Evolutionary conservation across 139 green algal species (phyloP).

Genomic region (Haematococcus lacustris): DNA sequence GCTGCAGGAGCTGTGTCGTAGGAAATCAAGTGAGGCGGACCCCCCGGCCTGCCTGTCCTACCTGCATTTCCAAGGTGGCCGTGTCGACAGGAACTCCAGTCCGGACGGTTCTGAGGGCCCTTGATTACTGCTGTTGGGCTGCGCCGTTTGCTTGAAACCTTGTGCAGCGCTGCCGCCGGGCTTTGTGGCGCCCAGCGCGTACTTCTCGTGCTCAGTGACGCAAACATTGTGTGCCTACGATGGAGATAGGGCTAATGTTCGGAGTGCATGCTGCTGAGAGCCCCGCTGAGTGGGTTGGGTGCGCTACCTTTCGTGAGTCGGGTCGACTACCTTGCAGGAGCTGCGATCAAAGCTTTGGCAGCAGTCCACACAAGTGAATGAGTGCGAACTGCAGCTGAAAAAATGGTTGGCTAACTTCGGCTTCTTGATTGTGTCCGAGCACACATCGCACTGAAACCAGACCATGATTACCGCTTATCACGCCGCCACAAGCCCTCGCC

Average conservation of each 20-base stretch:
- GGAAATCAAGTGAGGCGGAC: not conserved
- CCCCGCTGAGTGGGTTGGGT: not conserved
- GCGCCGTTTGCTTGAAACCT: conserved; percentile 51
- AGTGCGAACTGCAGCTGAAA: conserved; percentile 36
- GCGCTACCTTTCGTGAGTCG: not conserved
- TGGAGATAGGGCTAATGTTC: not conserved
- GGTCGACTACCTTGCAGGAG: conserved; percentile 35
- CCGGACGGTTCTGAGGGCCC: conserved; percentile 33
- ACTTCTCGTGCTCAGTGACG: conserved; percentile 92
- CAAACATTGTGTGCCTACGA: conserved; percentile 66
- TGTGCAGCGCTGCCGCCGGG: conserved; percentile 81
- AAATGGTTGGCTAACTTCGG: conserved; percentile 75
- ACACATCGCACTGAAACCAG: conserved; percentile 89
- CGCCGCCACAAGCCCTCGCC: too few species aligned
- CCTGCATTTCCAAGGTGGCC: conserved; percentile 75
- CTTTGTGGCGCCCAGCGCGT: conserved; percentile 83
- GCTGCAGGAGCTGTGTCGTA: conserved; percentile 1
- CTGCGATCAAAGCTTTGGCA: conserved; percentile 57
- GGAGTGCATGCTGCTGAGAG: not conserved
- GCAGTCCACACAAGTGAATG: conserved; percentile 89
- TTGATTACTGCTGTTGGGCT: not conserved
- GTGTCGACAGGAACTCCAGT: conserved; percentile 57
- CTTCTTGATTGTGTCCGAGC: conserved; percentile 90
- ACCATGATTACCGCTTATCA: too few species aligned
- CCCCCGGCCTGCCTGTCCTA: not conserved